Conservation (phyloP, 768 basidiomycete genomes). For the Nidularia pulvinata region DNA sequence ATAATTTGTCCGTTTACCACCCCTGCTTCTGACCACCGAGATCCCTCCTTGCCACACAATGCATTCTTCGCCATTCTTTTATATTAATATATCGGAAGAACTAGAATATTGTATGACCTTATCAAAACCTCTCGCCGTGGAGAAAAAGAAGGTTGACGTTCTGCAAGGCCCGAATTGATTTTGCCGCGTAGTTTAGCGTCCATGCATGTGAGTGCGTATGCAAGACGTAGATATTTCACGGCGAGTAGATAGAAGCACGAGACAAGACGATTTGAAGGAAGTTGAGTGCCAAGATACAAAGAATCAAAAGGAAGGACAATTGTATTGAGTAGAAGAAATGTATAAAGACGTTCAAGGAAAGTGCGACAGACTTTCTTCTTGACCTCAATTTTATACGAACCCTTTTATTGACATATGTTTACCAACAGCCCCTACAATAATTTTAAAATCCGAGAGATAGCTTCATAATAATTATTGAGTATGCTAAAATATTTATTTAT, state of each 20-base stretch:
- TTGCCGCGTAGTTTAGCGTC: constrained; percentile 77
- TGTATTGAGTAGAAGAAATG: background rate
- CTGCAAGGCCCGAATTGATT: constrained; percentile 46
- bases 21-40: too few relatives aligned
- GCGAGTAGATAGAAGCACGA: background rate
- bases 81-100: constrained; percentile 1
- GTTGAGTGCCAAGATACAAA: background rate
- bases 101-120: constrained; percentile 26
- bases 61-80: too few relatives aligned
- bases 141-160: constrained; percentile 47
- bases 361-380: too few relatives aligned
- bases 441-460: too few relatives aligned
- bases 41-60: too few relatives aligned
- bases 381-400: too few relatives aligned
- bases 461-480: too few relatives aligned
- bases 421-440: too few relatives aligned
- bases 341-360: too few relatives aligned
- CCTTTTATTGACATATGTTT: too few relatives aligned
- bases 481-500: too few relatives aligned
- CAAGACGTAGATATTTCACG: constrained; percentile 58
- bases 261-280: background rate
- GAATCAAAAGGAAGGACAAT: background rate
- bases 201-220: constrained; percentile 39
- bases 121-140: constrained; percentile 49
- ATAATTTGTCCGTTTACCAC: too few relatives aligned